These are phyloP conservation scores for Physcia stellaris DNA, from an alignment of 495 filamentous ascomycete genomes.

Conservation along the genomic window DNA sequence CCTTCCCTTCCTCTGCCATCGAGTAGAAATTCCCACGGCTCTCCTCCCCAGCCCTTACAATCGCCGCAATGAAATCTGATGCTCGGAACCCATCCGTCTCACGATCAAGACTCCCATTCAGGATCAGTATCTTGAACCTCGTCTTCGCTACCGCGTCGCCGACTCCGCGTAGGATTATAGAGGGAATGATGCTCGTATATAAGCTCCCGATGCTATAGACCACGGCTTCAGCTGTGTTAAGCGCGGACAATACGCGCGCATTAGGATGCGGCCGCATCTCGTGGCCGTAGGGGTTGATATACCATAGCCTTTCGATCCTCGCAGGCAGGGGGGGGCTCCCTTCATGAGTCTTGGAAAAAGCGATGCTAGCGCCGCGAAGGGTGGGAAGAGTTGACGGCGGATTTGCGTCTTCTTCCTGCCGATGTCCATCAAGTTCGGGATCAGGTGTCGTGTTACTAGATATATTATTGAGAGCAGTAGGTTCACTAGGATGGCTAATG, in stretches of 20 bases:
- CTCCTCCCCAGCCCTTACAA: constrained; percentile 48
- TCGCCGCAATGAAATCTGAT: constrained; percentile 63
- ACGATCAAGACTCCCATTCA: constrained; percentile 72
- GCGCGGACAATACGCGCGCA: constrained; percentile 55
- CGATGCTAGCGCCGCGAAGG: constrained; percentile 64
- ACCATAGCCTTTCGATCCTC: constrained; percentile 77
- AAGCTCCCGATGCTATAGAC: constrained; percentile 86
- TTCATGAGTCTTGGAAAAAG: constrained; percentile 60
- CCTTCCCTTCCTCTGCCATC: neutral
- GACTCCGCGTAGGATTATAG: constrained; percentile 50
- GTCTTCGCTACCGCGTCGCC: constrained; percentile 31
- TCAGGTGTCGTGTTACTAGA: constrained; percentile 49
- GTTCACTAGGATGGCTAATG: constrained; percentile 69
- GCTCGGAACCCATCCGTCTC: constrained; percentile 75
- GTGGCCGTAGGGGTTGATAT: constrained; percentile 91
- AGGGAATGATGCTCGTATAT: constrained; percentile 72
- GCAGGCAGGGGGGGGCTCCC: constrained; percentile 61
- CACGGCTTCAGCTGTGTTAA: constrained; percentile 48
- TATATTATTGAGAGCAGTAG: constrained; percentile 30
- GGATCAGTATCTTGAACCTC: constrained; percentile 63
- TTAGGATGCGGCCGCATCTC: constrained; percentile 77
- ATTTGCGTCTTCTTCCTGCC: constrained; percentile 88
- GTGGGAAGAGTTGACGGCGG: constrained; percentile 72
- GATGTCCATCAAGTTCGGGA: constrained; percentile 24
- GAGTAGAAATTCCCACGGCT: constrained; percentile 23